Evolutionary conservation across 106 monocot genomes (phyloP).

Genomic region (Dendrobium chrysotoxum): DNA sequence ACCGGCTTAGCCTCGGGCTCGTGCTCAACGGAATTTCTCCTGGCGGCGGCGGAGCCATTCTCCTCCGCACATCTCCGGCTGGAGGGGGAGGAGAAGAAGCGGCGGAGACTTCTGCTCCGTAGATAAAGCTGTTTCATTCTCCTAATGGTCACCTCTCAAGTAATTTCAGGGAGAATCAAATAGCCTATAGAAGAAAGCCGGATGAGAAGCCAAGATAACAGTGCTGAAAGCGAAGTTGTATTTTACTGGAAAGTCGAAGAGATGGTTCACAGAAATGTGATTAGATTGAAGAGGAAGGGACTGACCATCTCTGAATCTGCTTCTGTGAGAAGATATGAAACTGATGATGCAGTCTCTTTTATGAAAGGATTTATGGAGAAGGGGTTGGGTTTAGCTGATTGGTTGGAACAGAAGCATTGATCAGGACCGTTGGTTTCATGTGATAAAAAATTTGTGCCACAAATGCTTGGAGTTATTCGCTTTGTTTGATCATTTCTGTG

Average conservation of each 20-base stretch:
- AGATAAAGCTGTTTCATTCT: slow-evolving; percentile 25
- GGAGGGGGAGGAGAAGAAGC: slow-evolving; percentile 32
- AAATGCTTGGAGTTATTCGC: no score
- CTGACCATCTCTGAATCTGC: not conserved
- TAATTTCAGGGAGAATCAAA: not conserved
- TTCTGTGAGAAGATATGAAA: not conserved
- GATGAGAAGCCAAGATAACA: not conserved
- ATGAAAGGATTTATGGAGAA: slow-evolving; percentile 2
- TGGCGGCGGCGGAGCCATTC: not conserved
- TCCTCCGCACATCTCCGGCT: slow-evolving; percentile 5
- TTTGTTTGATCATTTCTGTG: no score
- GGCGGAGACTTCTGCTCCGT: slow-evolving; percentile 37
- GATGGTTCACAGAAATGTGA: not conserved
- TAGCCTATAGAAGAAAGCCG: not conserved
- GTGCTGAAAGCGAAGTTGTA: not conserved
- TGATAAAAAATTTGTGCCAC: no score
- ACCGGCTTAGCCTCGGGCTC: slow-evolving; percentile 2
- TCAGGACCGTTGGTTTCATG: slow-evolving; percentile 1
- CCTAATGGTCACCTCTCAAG: not conserved
- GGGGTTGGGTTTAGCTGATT: slow-evolving; percentile 1
- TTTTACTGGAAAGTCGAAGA: not conserved
- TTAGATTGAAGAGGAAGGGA: not conserved
- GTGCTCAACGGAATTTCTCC: not conserved
- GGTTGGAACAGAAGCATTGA: not conserved
- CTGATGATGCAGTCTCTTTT: not conserved